Conservation (phyloP, 352 stramenopile species). For the Hyaloperonospora arabidopsidis region DNA sequence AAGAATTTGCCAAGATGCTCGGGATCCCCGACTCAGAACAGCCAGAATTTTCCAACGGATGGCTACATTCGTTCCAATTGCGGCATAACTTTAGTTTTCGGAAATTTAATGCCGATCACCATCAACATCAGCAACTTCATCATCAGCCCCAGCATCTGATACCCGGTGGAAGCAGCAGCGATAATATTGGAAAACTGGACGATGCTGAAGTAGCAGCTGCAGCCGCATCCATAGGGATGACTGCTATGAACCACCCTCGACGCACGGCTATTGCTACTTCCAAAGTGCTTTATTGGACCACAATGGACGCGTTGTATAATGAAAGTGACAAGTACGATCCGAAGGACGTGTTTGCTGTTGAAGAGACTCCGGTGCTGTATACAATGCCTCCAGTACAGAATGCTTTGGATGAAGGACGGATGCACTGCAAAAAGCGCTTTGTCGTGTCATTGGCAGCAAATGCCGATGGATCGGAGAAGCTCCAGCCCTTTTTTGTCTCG, state of each 20-base stretch:
- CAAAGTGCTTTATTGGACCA: slow-evolving; percentile 50
- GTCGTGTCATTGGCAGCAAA: slow-evolving; percentile 59
- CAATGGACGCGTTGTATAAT: slow-evolving; percentile 46
- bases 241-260: neutral
- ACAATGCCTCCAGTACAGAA: slow-evolving; percentile 50
- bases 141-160: neutral
- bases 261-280: slow-evolving; percentile 6
- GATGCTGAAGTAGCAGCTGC: neutral
- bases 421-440: slow-evolving; percentile 64
- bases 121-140: slow-evolving; percentile 14
- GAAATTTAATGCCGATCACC: slow-evolving; percentile 68
- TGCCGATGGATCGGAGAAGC: slow-evolving; percentile 63
- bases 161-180: no score
- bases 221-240: no score
- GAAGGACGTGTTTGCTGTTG: slow-evolving; percentile 67
- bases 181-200: neutral
- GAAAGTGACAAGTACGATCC: slow-evolving; percentile 74
- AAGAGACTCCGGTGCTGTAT: slow-evolving; percentile 70
- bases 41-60: slow-evolving; percentile 76
- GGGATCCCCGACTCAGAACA: slow-evolving; percentile 64
- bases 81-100: slow-evolving; percentile 81
- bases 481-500: slow-evolving; percentile 76
- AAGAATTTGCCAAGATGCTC: slow-evolving; percentile 80
- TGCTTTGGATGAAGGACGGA: slow-evolving; percentile 36
- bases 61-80: slow-evolving; percentile 72